phyloP scores from a whole-genome alignment of 257 asterid genomes.

The Solanum pennellii region DNA sequence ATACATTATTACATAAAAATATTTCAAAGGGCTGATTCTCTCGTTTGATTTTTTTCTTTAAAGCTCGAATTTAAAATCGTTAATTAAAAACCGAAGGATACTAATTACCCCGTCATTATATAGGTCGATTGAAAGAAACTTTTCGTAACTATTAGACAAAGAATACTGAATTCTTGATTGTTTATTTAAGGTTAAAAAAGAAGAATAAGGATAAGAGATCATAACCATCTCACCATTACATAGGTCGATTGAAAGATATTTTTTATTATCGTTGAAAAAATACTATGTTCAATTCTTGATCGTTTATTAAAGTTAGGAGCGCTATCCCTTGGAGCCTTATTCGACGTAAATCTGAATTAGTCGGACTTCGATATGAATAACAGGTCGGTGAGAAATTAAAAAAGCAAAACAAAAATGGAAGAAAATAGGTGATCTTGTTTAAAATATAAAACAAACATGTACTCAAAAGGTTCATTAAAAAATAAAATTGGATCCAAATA shows the following conservation, averaged over 20 bases:
- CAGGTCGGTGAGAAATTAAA: too few species aligned
- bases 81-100: too few species aligned
- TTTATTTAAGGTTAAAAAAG: not conserved
- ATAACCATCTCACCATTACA: not conserved
- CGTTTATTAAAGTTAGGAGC: too few species aligned
- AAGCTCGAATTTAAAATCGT: rapidly evolving
- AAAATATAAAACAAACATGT: not conserved
- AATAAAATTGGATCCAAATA: not conserved
- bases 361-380: too few species aligned
- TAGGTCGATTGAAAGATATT: not conserved
- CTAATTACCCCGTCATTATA: rapidly evolving
- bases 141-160: not conserved
- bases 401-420: not conserved
- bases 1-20: not conserved
- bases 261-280: not conserved
- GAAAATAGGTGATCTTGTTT: not conserved
- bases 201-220: too few species aligned
- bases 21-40: not conserved
- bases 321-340: too few species aligned
- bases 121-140: not conserved
- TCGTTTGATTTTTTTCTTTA: too few species aligned
- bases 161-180: not conserved
- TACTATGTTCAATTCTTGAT: not conserved
- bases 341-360: too few species aligned
- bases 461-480: not conserved